Base-by-base conservation (phyloP, 768 basidiomycete genomes). In the Lyophyllum atratum region DNA sequence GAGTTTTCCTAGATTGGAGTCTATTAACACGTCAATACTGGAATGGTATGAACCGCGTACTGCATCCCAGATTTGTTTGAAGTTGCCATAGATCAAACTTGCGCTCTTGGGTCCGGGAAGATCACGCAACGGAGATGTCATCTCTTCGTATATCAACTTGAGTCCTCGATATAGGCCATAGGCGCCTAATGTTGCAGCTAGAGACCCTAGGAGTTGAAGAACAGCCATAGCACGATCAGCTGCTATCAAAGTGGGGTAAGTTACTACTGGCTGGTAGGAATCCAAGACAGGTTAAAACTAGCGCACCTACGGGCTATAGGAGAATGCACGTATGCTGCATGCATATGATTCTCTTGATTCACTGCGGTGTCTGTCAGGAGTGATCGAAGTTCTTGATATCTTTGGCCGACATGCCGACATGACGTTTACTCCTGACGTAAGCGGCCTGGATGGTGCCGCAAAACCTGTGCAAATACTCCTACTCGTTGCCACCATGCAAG, bases 81-180 rank as follows among this genome's bases (percentile, higher is more conserved):
- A 48, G 62, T 85, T 79, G 4, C 86, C 85, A 40, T 70, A 82
- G 9, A 87, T 50, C 50, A 70, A 70, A 61, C 76, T 80, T 3
- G 71, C 50, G 55, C 66, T 78, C 22, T 75, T 72, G 2, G 85
- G 85, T 1, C 85, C 85, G 3, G 79, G 85, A 33, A 87, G 73
- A 39, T 72, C 60, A 11, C 74, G 73, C n/a, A 86, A 60, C 3
- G 81, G 76, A 1, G 82, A 82, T 12, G 65, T 71, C 54, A 70
- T 70, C 49, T 73, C 66, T 9, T 44, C 47, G 48, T 75, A 75
- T 40, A 77, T 55, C 10, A 75, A 24, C 46, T 70, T 76, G 63
- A 71, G 73, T 1, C 70, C 37, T 12, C 66, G 67, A 63, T 72
- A 78, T 0, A 61, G 55, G 1, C 67, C 68, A 63, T 73, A 78